Evolutionary conservation across 768 basidiomycete species (phyloP), one percentile per base, ranked within the genome.

Genomic region (Suillus tomentosus): DNA sequence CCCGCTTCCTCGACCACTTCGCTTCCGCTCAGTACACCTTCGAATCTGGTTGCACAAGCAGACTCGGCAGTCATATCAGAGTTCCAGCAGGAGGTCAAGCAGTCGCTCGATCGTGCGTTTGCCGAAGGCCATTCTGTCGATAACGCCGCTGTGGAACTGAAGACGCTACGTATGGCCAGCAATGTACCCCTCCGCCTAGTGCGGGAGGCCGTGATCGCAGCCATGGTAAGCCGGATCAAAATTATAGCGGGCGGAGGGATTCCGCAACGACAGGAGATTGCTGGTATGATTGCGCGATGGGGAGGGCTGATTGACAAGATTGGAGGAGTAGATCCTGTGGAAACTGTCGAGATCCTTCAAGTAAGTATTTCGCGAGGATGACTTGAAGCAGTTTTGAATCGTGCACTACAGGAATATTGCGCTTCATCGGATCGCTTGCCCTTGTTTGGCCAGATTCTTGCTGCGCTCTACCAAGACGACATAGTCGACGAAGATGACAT

Each of bases 131-230:
- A 97, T 78, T 90, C 89, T 13, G 89, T 96, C 54, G 94, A 96
- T 69, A 95, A 97, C 74, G 95, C 95, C 1, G 84, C 92, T 1
- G 91, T 99, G 66, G 96, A 99, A 74, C 84, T 99, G 65, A 95
- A 96, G 79, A 97, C 96, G 51, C 84, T 99, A 53, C 91, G 96
- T 57, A 96, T 99, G 94, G 94, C 95, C 42, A 92, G 90, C 71
- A 99, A 98, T 70, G 96, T 98, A 34, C 85, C 92, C 13, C 82
- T 97, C 22, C 84, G 84, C n/a, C 82, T 87, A 59, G 95, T 97
- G 17, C 84, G 92, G 60, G 91, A 95, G 75, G 91, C 91, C 17
- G 93, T 98, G n/a, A 82, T 98, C 43, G 83, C 83, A n/a, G 91
- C 87, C 45, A 82, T 99, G 64, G 87, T 96, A 62, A 86, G 87